phyloP scores from a whole-genome alignment of 306 rosid species.

The Lablab purpureus region DNA sequence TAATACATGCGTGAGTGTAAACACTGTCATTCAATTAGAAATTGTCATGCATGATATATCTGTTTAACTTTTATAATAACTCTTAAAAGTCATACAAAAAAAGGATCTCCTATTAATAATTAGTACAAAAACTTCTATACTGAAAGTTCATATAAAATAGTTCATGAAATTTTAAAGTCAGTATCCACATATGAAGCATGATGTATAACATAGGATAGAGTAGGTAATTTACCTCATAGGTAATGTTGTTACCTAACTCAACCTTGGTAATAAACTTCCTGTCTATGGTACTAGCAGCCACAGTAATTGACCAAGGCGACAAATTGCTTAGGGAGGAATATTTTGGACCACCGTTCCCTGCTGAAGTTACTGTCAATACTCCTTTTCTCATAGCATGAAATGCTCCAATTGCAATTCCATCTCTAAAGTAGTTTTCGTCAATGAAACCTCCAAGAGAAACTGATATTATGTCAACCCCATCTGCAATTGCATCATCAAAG shows the following conservation, averaged over 20 bases:
- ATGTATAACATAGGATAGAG: neutral
- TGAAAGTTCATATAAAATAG: neutral
- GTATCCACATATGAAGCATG: neutral
- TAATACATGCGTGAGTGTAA: neutral
- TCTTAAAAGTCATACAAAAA: neutral
- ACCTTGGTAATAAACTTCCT: slow-evolving; percentile 58
- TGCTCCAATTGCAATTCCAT: slow-evolving; percentile 55
- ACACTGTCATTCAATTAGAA: no score
- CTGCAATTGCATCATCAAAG: slow-evolving; percentile 67
- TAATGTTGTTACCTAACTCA: slow-evolving; percentile 49
- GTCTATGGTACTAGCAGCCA: slow-evolving; percentile 62
- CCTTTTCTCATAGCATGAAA: slow-evolving; percentile 66
- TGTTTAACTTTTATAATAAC: neutral
- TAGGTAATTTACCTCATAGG: slow-evolving; percentile 46
- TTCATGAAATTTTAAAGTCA: neutral
- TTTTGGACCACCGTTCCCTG: slow-evolving; percentile 50
- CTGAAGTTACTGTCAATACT: slow-evolving; percentile 48
- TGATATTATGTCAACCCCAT: slow-evolving; percentile 64
- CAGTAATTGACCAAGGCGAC: slow-evolving; percentile 62
- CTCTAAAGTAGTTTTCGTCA: slow-evolving; percentile 37
- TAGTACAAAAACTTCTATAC: neutral
- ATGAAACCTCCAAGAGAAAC: slow-evolving; percentile 46
- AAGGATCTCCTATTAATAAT: neutral
- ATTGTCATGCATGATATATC: neutral
- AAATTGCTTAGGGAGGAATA: slow-evolving; percentile 21